A percentile compares a stretch with the other conserved stretches of the same genome.
Evolutionary conservation across 176 grass and related monocot genomes (phyloP).

Genomic region (Otatea glauca): DNA sequence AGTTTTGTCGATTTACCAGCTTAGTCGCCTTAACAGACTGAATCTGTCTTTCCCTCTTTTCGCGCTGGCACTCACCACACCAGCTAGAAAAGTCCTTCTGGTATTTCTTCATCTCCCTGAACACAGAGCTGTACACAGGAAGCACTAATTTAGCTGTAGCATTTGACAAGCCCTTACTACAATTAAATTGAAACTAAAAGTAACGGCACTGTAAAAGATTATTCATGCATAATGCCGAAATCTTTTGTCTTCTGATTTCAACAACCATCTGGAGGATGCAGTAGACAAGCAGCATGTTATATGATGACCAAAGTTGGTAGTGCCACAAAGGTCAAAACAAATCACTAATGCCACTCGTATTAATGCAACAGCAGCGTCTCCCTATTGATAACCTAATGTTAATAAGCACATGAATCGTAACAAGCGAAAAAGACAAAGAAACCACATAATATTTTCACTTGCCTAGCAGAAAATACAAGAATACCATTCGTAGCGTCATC

Average conservation of each 20-base stretch:
- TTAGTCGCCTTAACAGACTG: conserved; percentile 87
- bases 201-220: neutral
- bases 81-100: conserved; percentile 91
- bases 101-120: conserved; percentile 93
- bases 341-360: neutral
- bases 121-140: conserved; percentile 72
- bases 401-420: neutral
- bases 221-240: neutral
- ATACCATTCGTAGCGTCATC: neutral
- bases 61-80: conserved; percentile 85
- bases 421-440: neutral
- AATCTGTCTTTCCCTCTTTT: conserved; percentile 80
- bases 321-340: conserved; percentile 1
- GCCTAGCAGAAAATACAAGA: neutral
- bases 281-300: neutral
- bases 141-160: conserved; percentile 40
- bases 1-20: conserved; percentile 50
- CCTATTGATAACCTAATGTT: conserved; percentile 12
- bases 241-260: neutral
- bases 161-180: conserved; percentile 24
- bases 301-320: neutral
- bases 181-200: neutral
- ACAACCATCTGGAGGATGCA: neutral
- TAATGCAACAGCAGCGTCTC: neutral
- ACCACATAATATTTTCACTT: neutral